Evolutionary conservation across 1,139 yeast species (phyloP).

Genomic region (Taiozyma sp.): DNA sequence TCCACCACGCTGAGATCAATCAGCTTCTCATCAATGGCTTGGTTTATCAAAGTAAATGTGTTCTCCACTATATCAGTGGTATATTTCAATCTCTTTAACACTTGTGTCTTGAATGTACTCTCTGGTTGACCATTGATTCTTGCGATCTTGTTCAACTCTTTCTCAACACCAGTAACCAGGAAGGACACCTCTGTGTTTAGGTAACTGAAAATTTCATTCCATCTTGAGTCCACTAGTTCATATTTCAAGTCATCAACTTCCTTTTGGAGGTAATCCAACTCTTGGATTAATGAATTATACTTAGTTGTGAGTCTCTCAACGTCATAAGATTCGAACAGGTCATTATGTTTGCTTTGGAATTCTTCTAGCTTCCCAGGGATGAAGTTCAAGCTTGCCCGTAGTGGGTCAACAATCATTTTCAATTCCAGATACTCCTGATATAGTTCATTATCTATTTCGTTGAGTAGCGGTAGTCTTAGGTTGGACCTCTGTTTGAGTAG

Average conservation of each 20-base stretch:
- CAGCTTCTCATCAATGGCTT: conserved; percentile 33
- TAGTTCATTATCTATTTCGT: conserved; percentile 33
- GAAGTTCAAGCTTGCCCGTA: conserved; percentile 53
- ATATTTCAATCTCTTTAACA: conserved; percentile 22
- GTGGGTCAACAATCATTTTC: conserved; percentile 37
- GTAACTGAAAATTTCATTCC: conserved; percentile 47
- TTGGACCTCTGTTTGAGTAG: conserved; percentile 32
- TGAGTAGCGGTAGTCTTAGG: conserved; percentile 31
- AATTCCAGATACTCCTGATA: conserved; percentile 31
- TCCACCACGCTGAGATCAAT: conserved; percentile 28
- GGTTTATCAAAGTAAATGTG: conserved; percentile 33
- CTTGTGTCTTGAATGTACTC: conserved; percentile 18
- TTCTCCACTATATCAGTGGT: conserved; percentile 25
- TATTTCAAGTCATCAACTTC: conserved; percentile 37
- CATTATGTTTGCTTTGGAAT: conserved; percentile 26
- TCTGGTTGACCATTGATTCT: conserved; percentile 4
- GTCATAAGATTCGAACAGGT: conserved; percentile 30
- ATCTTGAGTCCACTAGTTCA: conserved; percentile 46
- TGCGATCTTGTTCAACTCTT: conserved; percentile 22
- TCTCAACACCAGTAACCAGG: conserved; percentile 29
- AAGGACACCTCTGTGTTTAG: conserved; percentile 36
- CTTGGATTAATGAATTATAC: conserved; percentile 35
- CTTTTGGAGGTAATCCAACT: conserved; percentile 36
- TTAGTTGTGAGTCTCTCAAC: conserved; percentile 34
- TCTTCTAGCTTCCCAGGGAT: conserved; percentile 48